Base-by-base conservation (phyloP, 108 stramenopile genomes). In the Pseudonitzschia delicatissima region DNA sequence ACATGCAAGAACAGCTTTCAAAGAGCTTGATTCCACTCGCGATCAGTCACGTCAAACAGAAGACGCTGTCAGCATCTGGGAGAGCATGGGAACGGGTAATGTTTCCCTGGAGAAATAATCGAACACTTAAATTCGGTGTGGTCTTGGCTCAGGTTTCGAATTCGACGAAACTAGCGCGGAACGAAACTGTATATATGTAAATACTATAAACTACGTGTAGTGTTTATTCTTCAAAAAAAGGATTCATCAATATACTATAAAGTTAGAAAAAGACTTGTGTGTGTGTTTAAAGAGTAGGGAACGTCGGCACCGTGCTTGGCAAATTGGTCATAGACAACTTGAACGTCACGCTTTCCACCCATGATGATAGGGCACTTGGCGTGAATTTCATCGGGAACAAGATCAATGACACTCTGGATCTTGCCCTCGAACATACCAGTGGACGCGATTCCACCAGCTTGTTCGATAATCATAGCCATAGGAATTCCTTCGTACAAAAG, bases 401-500 rank as follows among this genome's bases (percentile, higher is more conserved):
- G 75, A 48, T 98, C 97, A 42, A 96, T 64, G n/a, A 99, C 94
- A 42, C 93, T 80, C 60, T 79, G 84, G 59, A 97, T 86, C 60
- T 91, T 90, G 2, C 90, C 95, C 50, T 96, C 70, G 64, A 98
- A 97, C 74, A 92, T 79, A 57, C 98, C 99, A 28, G 98, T 96
- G 27, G 95, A 95, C n/a, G 97, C 96, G 58, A 89, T 86, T 35
- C 99, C 99, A 57, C 97, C 97, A 62, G 97, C 97, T 74, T 97
- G 87, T 74, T 99, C 98, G 39, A 98, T 94, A 71, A 98, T 95
- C 69, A 97, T 82, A 21, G 99, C 96, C 99, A 99, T 99, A 34
- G 99, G 99, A 82, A 98, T 96, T 59, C 96, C 98, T 82, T 98
- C 99, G 75, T 99, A 99, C 11, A 99, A 91, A 63, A 98, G 87